phyloP scores from a whole-genome alignment of 768 basidiomycete species.

The Trametes gibbosa region DNA sequence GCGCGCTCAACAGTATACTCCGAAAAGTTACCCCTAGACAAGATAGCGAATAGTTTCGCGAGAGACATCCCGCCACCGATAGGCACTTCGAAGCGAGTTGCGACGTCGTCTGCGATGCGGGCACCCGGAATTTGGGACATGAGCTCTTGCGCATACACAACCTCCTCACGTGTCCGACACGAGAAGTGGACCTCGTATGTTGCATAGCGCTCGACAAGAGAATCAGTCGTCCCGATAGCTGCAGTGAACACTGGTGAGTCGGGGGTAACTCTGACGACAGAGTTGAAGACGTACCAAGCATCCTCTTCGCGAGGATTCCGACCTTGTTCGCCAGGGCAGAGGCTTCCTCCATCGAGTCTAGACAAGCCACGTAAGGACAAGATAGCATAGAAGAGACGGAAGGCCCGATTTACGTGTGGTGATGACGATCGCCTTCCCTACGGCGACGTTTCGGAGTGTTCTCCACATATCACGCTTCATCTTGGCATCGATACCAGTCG shows the following conservation, averaged over 20 bases:
- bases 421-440: constrained; percentile 68
- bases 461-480: constrained; percentile 85
- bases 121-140: constrained; percentile 64
- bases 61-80: constrained; percentile 48
- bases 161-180: constrained; percentile 61
- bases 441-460: constrained; percentile 60
- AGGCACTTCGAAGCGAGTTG: constrained; percentile 73
- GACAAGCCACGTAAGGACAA: neutral
- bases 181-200: constrained; percentile 78
- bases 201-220: constrained; percentile 63
- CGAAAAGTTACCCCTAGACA: constrained; percentile 50
- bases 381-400: too few relatives aligned
- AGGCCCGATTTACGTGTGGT: constrained; percentile 55
- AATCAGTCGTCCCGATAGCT: constrained; percentile 68
- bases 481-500: constrained; percentile 78
- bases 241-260: constrained; percentile 2
- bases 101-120: constrained; percentile 68
- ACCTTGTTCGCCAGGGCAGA: constrained; percentile 74
- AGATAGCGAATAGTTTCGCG: constrained; percentile 54
- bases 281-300: constrained; percentile 55
- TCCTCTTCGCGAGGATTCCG: constrained; percentile 67
- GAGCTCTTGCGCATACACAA: constrained; percentile 51
- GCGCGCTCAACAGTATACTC: constrained; percentile 74
- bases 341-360: constrained; percentile 84
- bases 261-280: neutral